phyloP scores from a whole-genome alignment of 352 stramenopile species.

The Phytophthora chlamydospora region DNA sequence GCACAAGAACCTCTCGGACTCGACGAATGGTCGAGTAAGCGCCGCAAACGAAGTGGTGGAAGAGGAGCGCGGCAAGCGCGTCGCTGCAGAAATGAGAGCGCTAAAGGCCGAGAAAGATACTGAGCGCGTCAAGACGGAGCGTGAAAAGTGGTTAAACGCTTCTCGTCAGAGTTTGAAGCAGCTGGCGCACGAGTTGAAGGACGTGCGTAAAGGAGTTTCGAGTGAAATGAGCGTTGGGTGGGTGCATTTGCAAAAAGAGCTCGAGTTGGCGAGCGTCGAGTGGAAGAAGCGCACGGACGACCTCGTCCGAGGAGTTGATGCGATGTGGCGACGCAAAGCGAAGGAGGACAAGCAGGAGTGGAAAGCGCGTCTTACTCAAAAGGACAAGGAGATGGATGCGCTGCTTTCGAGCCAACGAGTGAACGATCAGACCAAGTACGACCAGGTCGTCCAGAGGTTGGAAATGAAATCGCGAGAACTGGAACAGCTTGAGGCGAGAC shows the following conservation, averaged over 20 bases:
- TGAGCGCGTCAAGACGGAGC: conserved; percentile 26
- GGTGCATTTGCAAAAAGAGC: conserved; percentile 40
- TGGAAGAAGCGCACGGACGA: conserved; percentile 35
- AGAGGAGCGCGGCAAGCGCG: conserved; percentile 38
- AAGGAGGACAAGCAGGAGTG: conserved; percentile 55
- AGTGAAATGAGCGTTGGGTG: conserved; percentile 43
- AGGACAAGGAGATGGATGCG: conserved; percentile 58
- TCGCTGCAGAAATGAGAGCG: conserved; percentile 27
- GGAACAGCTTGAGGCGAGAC: conserved; percentile 31
- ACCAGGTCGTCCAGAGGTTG: conserved; percentile 47
- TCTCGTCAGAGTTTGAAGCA: conserved; percentile 41
- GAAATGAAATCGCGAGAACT: conserved; percentile 51
- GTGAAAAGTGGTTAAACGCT: conserved; percentile 31
- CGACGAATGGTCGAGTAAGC: conserved; percentile 39
- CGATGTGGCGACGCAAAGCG: conserved; percentile 30
- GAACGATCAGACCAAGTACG: conserved; percentile 66
- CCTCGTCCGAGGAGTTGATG: conserved; percentile 27
- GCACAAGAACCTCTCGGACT: conserved; percentile 67
- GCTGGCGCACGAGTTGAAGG: conserved; percentile 35
- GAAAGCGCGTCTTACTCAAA: conserved; percentile 44
- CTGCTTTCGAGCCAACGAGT: conserved; percentile 50
- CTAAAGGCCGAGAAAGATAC: conserved; percentile 40
- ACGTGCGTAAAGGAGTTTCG: conserved; percentile 36
- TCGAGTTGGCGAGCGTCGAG: conserved; percentile 21
- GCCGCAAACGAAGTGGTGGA: conserved; percentile 36